Percentiles rank a stretch among this genome's conserved stretches.
These are phyloP conservation scores for Xylaria longipes DNA, from an alignment of 495 filamentous ascomycete species.

Conservation along the genomic window DNA sequence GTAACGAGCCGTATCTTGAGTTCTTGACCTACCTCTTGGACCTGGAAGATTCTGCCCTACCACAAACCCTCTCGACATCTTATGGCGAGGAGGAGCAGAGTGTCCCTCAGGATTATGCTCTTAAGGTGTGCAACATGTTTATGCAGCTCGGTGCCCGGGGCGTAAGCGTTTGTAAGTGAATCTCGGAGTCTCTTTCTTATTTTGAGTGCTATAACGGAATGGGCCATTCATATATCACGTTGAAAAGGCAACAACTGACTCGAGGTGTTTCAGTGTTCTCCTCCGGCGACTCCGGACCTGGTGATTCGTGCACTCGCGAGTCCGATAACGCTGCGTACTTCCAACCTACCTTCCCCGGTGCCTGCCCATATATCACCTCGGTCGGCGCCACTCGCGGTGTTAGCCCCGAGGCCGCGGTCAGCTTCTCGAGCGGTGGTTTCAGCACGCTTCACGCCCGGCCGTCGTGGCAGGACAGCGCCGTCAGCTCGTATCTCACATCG, in stretches of 20 bases:
- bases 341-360: slow-evolving; percentile 72
- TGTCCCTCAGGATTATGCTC: slow-evolving; percentile 69
- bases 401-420: slow-evolving; percentile 64
- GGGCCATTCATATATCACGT: background rate
- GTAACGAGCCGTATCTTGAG: slow-evolving; percentile 78
- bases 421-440: slow-evolving; percentile 74
- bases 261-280: slow-evolving; percentile 56
- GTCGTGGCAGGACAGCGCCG: slow-evolving; percentile 63
- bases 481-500: slow-evolving; percentile 60
- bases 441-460: slow-evolving; percentile 68
- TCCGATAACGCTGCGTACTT: slow-evolving; percentile 73
- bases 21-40: slow-evolving; percentile 63
- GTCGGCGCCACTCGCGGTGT: slow-evolving; percentile 69
- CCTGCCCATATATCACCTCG: slow-evolving; percentile 75
- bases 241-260: background rate
- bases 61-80: slow-evolving; percentile 72
- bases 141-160: slow-evolving; percentile 74
- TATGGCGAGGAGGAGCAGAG: slow-evolving; percentile 78
- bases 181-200: background rate
- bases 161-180: slow-evolving; percentile 57
- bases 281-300: slow-evolving; percentile 77
- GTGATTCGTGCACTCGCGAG: slow-evolving; percentile 61
- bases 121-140: slow-evolving; percentile 68
- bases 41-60: slow-evolving; percentile 56
- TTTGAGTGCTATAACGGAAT: background rate